phyloP scores from a whole-genome alignment of 2,329 filamentous ascomycete genomes.

The Alternaria ethzedia region DNA sequence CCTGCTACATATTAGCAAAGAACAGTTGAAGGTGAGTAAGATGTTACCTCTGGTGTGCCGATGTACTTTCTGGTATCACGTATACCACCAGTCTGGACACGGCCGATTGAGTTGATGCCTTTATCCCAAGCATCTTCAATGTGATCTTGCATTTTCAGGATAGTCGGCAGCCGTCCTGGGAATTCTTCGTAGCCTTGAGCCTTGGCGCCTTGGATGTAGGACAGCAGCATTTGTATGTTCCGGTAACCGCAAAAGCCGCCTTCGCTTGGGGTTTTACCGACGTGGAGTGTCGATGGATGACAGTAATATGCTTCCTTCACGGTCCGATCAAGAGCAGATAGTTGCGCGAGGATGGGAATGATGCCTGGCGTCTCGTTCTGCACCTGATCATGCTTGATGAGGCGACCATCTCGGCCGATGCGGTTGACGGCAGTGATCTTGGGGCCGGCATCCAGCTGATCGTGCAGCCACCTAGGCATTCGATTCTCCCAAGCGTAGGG shows the following conservation, averaged over 20 bases:
- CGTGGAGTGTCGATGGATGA: constrained; percentile 74
- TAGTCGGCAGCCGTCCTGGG: constrained; percentile 68
- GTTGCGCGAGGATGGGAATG: constrained; percentile 54
- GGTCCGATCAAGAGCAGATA: constrained; percentile 64
- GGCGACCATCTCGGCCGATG: constrained; percentile 51
- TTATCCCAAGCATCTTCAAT: constrained; percentile 90
- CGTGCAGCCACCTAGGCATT: constrained; percentile 54
- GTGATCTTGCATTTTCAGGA: constrained; percentile 81
- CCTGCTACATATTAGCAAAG: constrained; percentile 57
- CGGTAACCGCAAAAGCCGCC: constrained; percentile 94
- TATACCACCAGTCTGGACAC: constrained; percentile 85
- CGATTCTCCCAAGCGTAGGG: constrained; percentile 55
- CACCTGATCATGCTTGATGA: constrained; percentile 50
- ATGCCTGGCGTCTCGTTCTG: constrained; percentile 55
- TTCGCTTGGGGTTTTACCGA: constrained; percentile 80
- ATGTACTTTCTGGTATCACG: constrained; percentile 93
- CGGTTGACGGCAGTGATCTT: constrained; percentile 48
- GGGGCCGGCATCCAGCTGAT: constrained; percentile 50
- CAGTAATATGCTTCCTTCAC: constrained; percentile 81
- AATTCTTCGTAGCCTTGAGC: constrained; percentile 67
- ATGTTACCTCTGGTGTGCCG: constrained; percentile 80
- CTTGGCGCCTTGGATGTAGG: constrained; percentile 71
- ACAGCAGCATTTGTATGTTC: constrained; percentile 90
- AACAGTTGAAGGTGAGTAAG: not conserved
- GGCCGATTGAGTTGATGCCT: constrained; percentile 77